Percentiles rank a stretch among this genome's conserved stretches.
These are phyloP conservation scores for Margaritispora aquatica DNA, from an alignment of 495 filamentous ascomycete species.

Conservation along the genomic window DNA sequence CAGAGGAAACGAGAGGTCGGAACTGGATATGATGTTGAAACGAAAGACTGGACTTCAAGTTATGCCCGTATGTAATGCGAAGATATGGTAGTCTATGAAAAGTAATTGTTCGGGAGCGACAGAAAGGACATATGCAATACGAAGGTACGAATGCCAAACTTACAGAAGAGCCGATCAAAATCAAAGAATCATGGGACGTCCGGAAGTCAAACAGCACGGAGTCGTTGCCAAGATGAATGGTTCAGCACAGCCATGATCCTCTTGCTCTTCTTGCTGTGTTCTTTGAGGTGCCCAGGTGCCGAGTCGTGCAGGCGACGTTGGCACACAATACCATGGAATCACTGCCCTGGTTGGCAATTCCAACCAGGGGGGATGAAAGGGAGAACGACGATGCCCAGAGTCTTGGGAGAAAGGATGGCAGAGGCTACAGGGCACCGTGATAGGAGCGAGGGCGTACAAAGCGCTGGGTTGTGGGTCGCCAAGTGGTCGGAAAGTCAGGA, in stretches of 20 bases:
- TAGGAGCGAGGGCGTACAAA: background rate
- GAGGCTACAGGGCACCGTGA: background rate
- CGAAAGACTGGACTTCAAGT: conserved; percentile 1
- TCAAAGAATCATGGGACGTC: background rate
- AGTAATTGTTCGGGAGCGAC: background rate
- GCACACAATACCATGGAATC: background rate
- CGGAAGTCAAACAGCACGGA: background rate
- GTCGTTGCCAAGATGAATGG: conserved; percentile 1
- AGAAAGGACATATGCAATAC: too few relatives aligned
- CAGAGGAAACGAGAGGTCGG: background rate
- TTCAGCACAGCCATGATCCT: conserved; percentile 13
- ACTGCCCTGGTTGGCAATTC: conserved; percentile 1
- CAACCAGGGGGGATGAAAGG: background rate
- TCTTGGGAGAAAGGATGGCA: too few relatives aligned
- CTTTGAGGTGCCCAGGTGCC: too few relatives aligned
- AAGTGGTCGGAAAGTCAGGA: conserved; percentile 2
- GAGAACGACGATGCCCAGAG: conserved; percentile 7
- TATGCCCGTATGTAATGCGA: background rate
- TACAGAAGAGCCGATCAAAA: background rate
- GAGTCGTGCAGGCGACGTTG: background rate
- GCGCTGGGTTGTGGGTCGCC: conserved; percentile 6
- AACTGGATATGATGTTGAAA: background rate
- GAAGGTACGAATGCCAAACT: background rate
- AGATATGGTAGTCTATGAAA: too few relatives aligned
- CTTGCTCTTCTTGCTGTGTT: background rate